These are phyloP conservation scores for Hypoxylon rickii DNA, from an alignment of 495 filamentous ascomycete genomes.

Conservation along the genomic window DNA sequence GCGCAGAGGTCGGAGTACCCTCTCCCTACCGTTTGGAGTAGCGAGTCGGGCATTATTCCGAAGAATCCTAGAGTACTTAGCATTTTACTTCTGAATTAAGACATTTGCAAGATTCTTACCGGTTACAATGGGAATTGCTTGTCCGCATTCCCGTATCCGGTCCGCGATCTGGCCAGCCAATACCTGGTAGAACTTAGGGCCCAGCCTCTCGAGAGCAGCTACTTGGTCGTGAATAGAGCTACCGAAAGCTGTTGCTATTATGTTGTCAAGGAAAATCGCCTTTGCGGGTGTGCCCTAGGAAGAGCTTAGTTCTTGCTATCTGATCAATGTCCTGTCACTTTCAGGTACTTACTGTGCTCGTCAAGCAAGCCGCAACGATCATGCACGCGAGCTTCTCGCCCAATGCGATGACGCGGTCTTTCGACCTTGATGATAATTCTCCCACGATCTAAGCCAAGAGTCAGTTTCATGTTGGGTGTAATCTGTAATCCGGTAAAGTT, in stretches of 20 bases:
- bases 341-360: slow-evolving; percentile 35
- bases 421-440: slow-evolving; percentile 43
- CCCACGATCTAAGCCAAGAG: slow-evolving; percentile 39
- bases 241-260: slow-evolving; percentile 43
- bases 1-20: slow-evolving; percentile 61
- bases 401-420: slow-evolving; percentile 44
- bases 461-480: slow-evolving; percentile 7
- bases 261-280: slow-evolving; percentile 40
- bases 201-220: slow-evolving; percentile 32
- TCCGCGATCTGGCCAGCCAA: slow-evolving; percentile 39
- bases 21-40: slow-evolving; percentile 52
- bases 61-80: slow-evolving; percentile 57
- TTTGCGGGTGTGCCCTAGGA: slow-evolving; percentile 40
- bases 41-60: slow-evolving; percentile 53
- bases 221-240: slow-evolving; percentile 34
- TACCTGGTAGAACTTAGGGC: slow-evolving; percentile 41
- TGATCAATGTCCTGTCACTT: background rate
- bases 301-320: slow-evolving; percentile 2
- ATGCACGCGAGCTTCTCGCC: slow-evolving; percentile 46
- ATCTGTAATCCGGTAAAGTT: background rate
- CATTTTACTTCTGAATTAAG: too few species aligned
- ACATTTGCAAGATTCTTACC: slow-evolving; percentile 30
- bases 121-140: slow-evolving; percentile 40
- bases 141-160: slow-evolving; percentile 32
- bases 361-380: slow-evolving; percentile 43